Base-by-base conservation (phyloP, 2,329 filamentous ascomycete genomes). In the Apiospora sp. region DNA sequence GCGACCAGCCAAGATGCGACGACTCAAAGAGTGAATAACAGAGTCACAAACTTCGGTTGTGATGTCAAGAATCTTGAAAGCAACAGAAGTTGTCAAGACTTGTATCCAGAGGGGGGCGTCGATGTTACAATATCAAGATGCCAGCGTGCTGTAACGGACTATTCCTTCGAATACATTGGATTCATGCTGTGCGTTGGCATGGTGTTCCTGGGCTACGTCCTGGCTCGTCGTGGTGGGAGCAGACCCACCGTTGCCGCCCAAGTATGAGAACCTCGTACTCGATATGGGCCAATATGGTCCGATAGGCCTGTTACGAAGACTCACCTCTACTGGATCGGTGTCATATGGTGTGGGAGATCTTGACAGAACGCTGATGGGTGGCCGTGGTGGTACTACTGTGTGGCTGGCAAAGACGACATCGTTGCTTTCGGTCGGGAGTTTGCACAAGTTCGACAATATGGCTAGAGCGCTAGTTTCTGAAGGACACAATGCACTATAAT, bases 1-100 rank as follows among this genome's bases (percentile, higher is more conserved):
- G 1, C 34, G 8, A 1, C 0, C 16, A 5, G 7, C 8, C 3
- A 3, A 6, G 27, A 34, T 10, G 27, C 30, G 7, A 0, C 2
- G 2, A 12, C 0, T 34, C 2, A 7, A 19, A 61, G 27, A 22
- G 16, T 0, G 3, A 0, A 8, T 4, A 61, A 61, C 30, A 22
- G 34, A 12, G 16, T 61, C 16, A 6, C 22, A 2, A 37, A 22
- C 2, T 30, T 54, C 4, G 51, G 51, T 30, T 54, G 51, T 27
- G 1, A 10, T 2, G 5, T 12, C n/a, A 14, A 10, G 0, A 3
- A 27, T 5, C 22, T 5, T n/a, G n/a, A n/a, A n/a, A n/a, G n/a
- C n/a, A n/a, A n/a, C n/a, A n/a, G n/a, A n/a, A n/a, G n/a, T n/a
- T n/a, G n/a, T n/a, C n/a, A n/a, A n/a, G n/a, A n/a, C n/a, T n/a